Base-by-base conservation (phyloP, 768 basidiomycete genomes). In the Russula sp. region DNA sequence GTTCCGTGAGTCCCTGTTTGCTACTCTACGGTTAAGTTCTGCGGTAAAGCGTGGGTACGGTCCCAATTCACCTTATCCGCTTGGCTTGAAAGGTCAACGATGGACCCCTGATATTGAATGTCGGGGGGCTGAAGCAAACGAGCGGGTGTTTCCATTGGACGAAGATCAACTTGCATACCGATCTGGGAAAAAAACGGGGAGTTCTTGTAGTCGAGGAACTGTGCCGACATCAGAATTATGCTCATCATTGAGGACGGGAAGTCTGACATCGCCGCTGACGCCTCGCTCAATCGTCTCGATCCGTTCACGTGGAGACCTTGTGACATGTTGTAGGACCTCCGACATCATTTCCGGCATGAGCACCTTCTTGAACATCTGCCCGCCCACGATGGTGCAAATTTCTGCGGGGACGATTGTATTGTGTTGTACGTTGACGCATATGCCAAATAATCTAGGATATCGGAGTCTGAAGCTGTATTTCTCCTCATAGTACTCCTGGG, bases 281-380 rank as follows among this genome's bases (percentile, higher is more conserved):
- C 66, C 66, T 20, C 39, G 35, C 29, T 59, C 45, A 16, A 67
- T 67, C 1, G 59, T 39, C 9, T 56, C 41, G 8, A 67, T 54
- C 32, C 66, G 45, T 16, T 62, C 56, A 9, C 35, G 29, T n/a
- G 66, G 66, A n/a, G 3, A 47, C 50, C 35, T 61, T 9, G 59
- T 29, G 16, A 58, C 65, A 6, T 66, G 65, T 13, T 57, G 56
- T 10, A 67, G 20, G 1, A 67, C 55, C 25, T 67, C 63, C 16
- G 59, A 52, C 56, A 57, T 59, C 25, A 62, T 55, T 8, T 60
- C 56, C 6, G 59, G 60, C 39, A 55, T 43, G 16, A 67, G 48
- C 34, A 52, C 51, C 22, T 67, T 65, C 46, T 67, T 67, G 39
- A 47, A 65, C 57, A 65, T 56, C 50, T 67, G 66, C 20, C 66